Evolutionary conservation across 495 filamentous ascomycete species (phyloP).

Genomic region (Neurospora sp.): DNA sequence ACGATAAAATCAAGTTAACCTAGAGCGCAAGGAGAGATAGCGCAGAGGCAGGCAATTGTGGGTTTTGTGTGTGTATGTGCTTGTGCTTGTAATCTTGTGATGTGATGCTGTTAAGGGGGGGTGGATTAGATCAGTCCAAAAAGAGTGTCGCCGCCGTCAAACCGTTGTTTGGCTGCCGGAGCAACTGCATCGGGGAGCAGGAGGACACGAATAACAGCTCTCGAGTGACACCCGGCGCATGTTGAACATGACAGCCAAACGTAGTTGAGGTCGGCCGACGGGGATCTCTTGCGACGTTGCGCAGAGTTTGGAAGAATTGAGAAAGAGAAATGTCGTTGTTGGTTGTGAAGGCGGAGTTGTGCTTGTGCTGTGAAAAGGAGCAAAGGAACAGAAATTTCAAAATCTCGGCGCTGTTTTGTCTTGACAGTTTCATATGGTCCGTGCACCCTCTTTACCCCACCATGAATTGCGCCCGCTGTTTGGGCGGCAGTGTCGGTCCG

Average conservation of each 20-base stretch:
- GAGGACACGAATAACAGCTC: neutral
- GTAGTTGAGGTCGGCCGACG: neutral
- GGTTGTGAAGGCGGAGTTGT: neutral
- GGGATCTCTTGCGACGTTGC: neutral
- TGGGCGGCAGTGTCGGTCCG: slow-evolving; percentile 2
- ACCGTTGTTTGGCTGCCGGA: neutral
- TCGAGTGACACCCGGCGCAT: neutral
- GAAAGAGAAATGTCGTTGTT: neutral
- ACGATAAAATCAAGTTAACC: slow-evolving; percentile 47
- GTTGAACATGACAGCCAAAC: neutral
- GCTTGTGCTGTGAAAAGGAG: neutral
- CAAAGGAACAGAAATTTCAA: neutral
- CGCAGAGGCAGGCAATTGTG: slow-evolving; percentile 50
- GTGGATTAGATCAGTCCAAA: neutral
- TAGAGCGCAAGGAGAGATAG: slow-evolving; percentile 38
- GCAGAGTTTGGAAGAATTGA: neutral
- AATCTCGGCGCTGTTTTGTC: neutral
- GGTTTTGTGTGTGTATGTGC: slow-evolving; percentile 20
- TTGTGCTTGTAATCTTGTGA: slow-evolving; percentile 1
- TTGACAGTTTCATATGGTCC: neutral
- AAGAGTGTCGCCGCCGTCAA: neutral
- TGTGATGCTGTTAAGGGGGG: neutral
- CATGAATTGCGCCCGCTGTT: slow-evolving; percentile 6
- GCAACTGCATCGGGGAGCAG: neutral
- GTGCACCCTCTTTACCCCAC: neutral